phyloP scores from a whole-genome alignment of 2,329 filamentous ascomycete species.

The Xylaria sp. region DNA sequence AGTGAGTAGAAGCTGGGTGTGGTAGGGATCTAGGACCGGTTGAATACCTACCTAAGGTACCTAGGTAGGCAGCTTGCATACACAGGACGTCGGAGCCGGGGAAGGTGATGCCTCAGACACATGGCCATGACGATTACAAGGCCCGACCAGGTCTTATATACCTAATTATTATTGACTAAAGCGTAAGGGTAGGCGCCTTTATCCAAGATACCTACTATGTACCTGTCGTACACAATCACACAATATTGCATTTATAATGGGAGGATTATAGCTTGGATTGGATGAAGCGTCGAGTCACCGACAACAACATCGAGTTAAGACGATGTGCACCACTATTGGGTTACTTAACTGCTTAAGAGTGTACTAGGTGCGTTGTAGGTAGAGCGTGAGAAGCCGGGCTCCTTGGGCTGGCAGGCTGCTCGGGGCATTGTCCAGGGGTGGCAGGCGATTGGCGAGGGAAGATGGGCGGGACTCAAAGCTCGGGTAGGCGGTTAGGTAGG shows the following conservation, averaged over 20 bases:
- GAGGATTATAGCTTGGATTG: background rate
- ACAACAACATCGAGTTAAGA: conserved; percentile 3
- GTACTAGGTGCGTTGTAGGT: too few species aligned
- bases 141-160: background rate
- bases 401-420: too few species aligned
- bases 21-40: background rate
- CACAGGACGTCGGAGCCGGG: background rate
- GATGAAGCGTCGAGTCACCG: conserved; percentile 25
- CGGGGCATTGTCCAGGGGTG: too few species aligned
- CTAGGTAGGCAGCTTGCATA: background rate
- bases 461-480: conserved; percentile 18
- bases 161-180: background rate
- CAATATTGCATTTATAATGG: background rate
- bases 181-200: background rate
- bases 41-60: background rate
- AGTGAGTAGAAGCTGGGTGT: background rate
- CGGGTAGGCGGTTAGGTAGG: background rate
- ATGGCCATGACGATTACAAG: too few species aligned
- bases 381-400: too few species aligned
- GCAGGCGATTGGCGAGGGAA: conserved; percentile 8
- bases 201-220: background rate
- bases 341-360: too few species aligned
- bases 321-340: too few species aligned
- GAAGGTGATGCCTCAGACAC: background rate
- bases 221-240: too few species aligned